phyloP scores from a whole-genome alignment of 495 filamentous ascomycete species.

The Xylaria scruposa region DNA sequence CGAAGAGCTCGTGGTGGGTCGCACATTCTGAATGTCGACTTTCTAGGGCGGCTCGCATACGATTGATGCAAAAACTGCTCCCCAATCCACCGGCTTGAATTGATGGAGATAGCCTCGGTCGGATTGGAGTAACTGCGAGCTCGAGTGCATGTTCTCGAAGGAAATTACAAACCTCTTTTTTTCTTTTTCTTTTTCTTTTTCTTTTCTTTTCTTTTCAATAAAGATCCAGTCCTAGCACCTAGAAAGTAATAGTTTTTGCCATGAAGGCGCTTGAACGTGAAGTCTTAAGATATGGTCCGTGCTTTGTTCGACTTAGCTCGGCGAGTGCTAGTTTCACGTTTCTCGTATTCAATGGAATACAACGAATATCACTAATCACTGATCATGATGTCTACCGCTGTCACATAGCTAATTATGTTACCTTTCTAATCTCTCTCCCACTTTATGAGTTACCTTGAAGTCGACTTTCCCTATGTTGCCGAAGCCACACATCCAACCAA shows the following conservation, averaged over 20 bases:
- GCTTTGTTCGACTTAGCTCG: not conserved
- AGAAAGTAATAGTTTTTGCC: not conserved
- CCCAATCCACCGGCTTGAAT: conserved; percentile 5
- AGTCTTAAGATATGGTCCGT: not conserved
- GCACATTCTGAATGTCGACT: not conserved
- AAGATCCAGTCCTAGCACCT: no score
- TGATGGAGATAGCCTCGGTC: conserved; percentile 10
- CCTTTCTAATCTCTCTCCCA: not conserved
- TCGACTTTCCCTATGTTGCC: not conserved
- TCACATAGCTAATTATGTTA: not conserved
- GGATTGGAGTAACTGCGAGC: conserved; percentile 7
- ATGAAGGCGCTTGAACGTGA: not conserved
- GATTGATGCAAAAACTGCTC: no score
- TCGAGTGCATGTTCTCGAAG: conserved; percentile 10
- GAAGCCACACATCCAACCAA: not conserved
- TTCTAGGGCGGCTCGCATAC: no score
- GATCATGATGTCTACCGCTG: not conserved
- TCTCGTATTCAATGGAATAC: not conserved
- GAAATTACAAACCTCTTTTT: conserved; percentile 18
- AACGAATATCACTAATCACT: not conserved
- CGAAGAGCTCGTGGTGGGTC: conserved; percentile 14
- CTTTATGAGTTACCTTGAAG: not conserved
- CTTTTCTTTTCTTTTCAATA: no score
- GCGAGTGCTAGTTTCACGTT: not conserved
- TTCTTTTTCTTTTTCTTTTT: not conserved